Evolutionary conservation across 768 basidiomycete genomes (phyloP), one percentile per base, ranked within the genome.

Genomic region (Coprinopsis strossmayeri): DNA sequence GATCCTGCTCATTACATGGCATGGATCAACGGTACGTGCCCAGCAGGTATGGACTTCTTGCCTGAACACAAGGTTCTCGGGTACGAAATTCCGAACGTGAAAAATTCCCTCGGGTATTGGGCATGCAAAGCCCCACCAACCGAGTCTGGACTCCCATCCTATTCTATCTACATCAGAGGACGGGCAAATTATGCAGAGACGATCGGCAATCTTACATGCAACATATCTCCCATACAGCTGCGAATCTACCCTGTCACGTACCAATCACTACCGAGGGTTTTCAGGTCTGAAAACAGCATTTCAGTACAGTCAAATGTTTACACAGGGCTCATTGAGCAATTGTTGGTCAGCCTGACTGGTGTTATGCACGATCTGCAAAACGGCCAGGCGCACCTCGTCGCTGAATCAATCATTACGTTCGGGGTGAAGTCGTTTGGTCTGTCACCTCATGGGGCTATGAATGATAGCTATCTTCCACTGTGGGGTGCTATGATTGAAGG

Each of bases 401-500:
- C 46, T 13, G 46, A 47, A 17, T 2, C 34, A 1, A 35, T 47
- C 11, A 50, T 61, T 25, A 57, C 57, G 32, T 51, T 49, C 24
- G 60, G 59, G 9, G 48, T 56, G 18, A 60, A 57, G 34, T 43
- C 49, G 18, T 57, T 54, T 41, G 30, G 24, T 9, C 27, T 54
- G 26, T n/a, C n/a, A n/a, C 20, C 28, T 15, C 49, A 54, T 17
- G 44, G 50, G 42, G 25, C 13, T 3, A 28, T 18, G 25, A 26
- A 34, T 11, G 11, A 35, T 3, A 24, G 7, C 26, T 56, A 57
- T 42, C 49, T 60, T 37, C 47, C n/a, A 30, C 46, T 62, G 23
- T 59, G 44, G 20, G 57, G 48, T 40, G 49, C 50, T 20, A 56
- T 62, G 57, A 47, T 62, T 12, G 50, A 59, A 54, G 60, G 60